phyloP scores from a whole-genome alignment of 306 rosid genomes.

The Trifolium repens region DNA sequence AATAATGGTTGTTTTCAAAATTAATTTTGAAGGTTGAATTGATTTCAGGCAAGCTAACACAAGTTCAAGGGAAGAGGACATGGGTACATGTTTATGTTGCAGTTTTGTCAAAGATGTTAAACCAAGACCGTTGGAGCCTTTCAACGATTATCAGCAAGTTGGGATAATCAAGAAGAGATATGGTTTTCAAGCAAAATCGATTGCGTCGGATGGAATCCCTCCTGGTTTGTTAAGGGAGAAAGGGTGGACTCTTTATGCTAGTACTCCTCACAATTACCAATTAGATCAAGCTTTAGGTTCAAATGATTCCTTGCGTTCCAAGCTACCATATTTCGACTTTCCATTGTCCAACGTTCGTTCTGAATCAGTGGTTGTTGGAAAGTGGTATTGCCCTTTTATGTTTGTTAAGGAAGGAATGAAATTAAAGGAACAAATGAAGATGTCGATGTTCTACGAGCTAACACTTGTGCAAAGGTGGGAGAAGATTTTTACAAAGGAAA shows the following conservation, averaged over 20 bases:
- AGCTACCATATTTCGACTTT: constrained; percentile 46
- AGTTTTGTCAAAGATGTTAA: constrained; percentile 24
- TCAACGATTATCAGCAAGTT: constrained; percentile 38
- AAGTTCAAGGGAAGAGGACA: constrained; percentile 50
- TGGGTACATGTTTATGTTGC: constrained; percentile 34
- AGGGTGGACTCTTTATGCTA: constrained; percentile 43
- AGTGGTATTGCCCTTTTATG: constrained; percentile 66
- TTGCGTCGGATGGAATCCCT: constrained; percentile 52
- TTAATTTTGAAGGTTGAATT: background rate
- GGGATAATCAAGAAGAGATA: constrained; percentile 9
- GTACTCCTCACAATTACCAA: constrained; percentile 35
- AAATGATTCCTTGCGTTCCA: constrained; percentile 39
- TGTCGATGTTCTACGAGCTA: constrained; percentile 50
- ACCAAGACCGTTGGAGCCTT: constrained; percentile 40
- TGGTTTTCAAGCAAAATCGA: constrained; percentile 49
- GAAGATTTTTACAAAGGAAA: constrained; percentile 41
- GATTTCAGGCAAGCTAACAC: constrained; percentile 49
- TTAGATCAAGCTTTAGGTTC: constrained; percentile 56
- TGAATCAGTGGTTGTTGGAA: constrained; percentile 46
- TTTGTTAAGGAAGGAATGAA: constrained; percentile 53
- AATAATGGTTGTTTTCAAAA: too few species aligned
- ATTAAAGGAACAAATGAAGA: constrained; percentile 44
- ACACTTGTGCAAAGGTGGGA: constrained; percentile 66
- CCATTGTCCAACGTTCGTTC: constrained; percentile 24
- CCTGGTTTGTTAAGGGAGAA: constrained; percentile 38